Conservation (phyloP, 306 rosid species). For the Medicago truncatula region DNA sequence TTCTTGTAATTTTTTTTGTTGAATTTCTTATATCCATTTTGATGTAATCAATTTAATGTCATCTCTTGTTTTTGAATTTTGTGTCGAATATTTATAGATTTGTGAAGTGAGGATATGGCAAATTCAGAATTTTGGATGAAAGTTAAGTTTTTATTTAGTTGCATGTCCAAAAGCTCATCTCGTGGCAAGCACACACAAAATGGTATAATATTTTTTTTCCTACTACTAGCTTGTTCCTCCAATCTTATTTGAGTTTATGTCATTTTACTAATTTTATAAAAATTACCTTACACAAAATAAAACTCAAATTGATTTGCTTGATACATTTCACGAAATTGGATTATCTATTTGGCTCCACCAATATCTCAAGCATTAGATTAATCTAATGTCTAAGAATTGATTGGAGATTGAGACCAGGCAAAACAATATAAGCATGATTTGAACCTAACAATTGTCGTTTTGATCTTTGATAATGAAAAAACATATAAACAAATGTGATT, state of each 20-base stretch:
- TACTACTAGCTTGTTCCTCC: background rate
- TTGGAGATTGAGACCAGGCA: background rate
- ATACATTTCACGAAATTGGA: background rate
- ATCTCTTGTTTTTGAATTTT: background rate
- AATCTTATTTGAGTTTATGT: background rate
- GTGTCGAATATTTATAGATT: background rate
- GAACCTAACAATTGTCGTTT: background rate
- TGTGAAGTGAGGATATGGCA: background rate
- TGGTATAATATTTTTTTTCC: conserved; percentile 37
- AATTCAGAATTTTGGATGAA: conserved; percentile 50
- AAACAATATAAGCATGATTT: background rate
- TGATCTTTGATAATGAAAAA: background rate
- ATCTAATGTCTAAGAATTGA: background rate
- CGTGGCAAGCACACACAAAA: conserved; percentile 30
- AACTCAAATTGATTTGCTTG: background rate
- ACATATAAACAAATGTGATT: background rate
- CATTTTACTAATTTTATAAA: conserved; percentile 5
- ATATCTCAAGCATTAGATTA: background rate
- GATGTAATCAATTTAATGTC: background rate
- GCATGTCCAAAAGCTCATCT: conserved; percentile 47
- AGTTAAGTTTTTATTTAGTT: conserved; percentile 49
- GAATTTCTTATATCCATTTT: too few species aligned
- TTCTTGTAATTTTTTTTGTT: too few species aligned
- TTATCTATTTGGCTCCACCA: background rate
- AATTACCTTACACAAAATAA: background rate